These are phyloP conservation scores for Candida insectorum DNA, from an alignment of 805 yeast genomes.

Conservation along the genomic window DNA sequence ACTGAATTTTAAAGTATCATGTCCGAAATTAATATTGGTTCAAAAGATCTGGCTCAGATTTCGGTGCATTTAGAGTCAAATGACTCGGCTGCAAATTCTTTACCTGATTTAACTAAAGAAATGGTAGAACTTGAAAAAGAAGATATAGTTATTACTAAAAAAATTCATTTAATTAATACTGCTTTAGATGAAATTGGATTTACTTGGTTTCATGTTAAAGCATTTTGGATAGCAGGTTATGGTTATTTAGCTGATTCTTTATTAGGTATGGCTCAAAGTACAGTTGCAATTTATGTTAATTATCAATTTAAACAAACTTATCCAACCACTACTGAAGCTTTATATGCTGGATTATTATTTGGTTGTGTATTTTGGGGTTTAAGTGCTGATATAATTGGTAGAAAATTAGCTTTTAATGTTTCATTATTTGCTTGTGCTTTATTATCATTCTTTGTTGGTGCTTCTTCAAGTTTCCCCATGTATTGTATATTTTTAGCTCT, in stretches of 20 bases:
- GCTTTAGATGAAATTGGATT: slow-evolving; percentile 40
- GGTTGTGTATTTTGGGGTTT: slow-evolving; percentile 58
- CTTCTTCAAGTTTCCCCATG: slow-evolving; percentile 22
- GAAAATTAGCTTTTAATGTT: slow-evolving; percentile 46
- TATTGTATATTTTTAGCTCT: slow-evolving; percentile 22
- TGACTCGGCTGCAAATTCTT: not conserved
- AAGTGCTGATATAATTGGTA: slow-evolving; percentile 53
- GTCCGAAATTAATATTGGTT: too few species aligned
- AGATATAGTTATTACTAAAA: too few species aligned
- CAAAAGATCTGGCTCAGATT: too few species aligned
- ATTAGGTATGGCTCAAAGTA: slow-evolving; percentile 44
- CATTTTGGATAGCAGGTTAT: slow-evolving; percentile 51
- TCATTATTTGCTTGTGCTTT: slow-evolving; percentile 20
- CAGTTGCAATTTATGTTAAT: slow-evolving; percentile 45
- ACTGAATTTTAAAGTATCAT: too few species aligned
- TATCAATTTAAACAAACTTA: slow-evolving; percentile 44
- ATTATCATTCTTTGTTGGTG: slow-evolving; percentile 23
- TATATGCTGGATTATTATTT: slow-evolving; percentile 41
- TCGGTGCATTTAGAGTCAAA: too few species aligned
- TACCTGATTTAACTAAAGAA: not conserved
- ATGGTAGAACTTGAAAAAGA: too few species aligned
- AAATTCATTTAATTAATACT: slow-evolving; percentile 26
- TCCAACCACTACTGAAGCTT: slow-evolving; percentile 40
- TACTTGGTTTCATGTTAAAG: slow-evolving; percentile 51
- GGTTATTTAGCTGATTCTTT: slow-evolving; percentile 58